These are phyloP conservation scores for Acaromyces ingoldii DNA, from an alignment of 1,284 basidiomycete genomes.

Conservation along the genomic window DNA sequence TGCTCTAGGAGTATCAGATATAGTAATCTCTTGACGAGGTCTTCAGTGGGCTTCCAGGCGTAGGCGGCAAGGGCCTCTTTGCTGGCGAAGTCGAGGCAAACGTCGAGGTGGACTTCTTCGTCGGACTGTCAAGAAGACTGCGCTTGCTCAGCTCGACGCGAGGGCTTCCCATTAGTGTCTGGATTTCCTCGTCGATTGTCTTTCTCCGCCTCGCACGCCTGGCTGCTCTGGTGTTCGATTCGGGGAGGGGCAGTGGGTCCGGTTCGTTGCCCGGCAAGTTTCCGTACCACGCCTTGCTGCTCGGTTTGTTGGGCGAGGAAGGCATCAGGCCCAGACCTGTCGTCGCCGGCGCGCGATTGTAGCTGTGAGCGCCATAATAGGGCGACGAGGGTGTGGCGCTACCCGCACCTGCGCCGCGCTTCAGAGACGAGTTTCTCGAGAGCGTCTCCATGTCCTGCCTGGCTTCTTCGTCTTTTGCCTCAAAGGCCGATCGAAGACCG, in stretches of 20 bases:
- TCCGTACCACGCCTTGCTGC: not conserved
- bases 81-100: too few species aligned
- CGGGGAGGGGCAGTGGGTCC: slow-evolving; percentile 22
- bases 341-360: slow-evolving; percentile 24
- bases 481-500: too few species aligned
- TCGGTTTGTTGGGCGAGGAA: slow-evolving; percentile 16
- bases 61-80: too few species aligned
- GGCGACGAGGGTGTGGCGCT: slow-evolving; percentile 3
- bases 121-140: not conserved
- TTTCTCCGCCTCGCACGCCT: slow-evolving; percentile 13
- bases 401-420: not conserved
- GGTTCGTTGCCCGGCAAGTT: slow-evolving; percentile 12
- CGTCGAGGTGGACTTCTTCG: too few species aligned
- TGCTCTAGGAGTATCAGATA: slow-evolving; percentile 5
- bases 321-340: slow-evolving; percentile 11
- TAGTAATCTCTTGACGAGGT: slow-evolving; percentile 8
- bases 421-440: too few species aligned
- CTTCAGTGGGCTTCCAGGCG: too few species aligned
- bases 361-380: slow-evolving; percentile 38
- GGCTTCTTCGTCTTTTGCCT: too few species aligned
- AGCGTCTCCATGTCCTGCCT: too few species aligned
- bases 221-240: slow-evolving; percentile 15
- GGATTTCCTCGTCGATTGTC: slow-evolving; percentile 40
- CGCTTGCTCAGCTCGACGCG: slow-evolving; percentile 1
- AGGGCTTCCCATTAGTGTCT: slow-evolving; percentile 53